A percentile compares a stretch with the other conserved stretches of the same genome.
Evolutionary conservation across 768 basidiomycete genomes (phyloP).

Genomic region (Neoboletus subvelutipes): DNA sequence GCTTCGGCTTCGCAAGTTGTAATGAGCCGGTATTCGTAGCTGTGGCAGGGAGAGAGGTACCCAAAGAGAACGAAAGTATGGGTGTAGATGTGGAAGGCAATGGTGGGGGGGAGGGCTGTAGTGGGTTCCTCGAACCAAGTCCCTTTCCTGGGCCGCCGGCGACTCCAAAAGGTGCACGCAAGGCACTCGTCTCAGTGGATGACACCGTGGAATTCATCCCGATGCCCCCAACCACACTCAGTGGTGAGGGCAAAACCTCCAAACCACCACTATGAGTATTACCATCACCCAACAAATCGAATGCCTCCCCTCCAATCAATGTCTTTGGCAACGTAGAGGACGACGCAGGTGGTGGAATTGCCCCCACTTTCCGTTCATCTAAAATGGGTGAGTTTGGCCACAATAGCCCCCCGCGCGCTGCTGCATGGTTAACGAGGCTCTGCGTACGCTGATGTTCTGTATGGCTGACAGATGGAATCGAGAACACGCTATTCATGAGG

Average conservation of each 20-base stretch:
- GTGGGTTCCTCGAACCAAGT: conserved; percentile 3
- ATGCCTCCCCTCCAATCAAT: background rate
- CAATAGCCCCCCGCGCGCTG: conserved; percentile 39
- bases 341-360: conserved; percentile 30
- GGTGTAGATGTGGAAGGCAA: conserved; percentile 17
- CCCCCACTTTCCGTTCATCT: conserved; percentile 24
- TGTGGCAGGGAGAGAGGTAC: conserved; percentile 6
- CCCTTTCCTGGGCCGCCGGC: conserved; percentile 1
- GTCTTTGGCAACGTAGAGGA: conserved; percentile 4
- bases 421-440: conserved; percentile 57
- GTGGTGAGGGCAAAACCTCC: background rate
- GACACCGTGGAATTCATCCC: background rate
- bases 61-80: conserved; percentile 16
- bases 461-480: conserved; percentile 30
- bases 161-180: conserved; percentile 3
- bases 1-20: conserved; percentile 20
- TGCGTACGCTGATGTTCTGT: conserved; percentile 57
- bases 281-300: conserved; percentile 21
- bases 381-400: conserved; percentile 37
- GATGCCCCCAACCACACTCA: background rate
- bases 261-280: conserved; percentile 1
- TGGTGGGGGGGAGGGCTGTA: conserved; percentile 21
- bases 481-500: conserved; percentile 13
- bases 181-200: background rate
- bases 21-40: conserved; percentile 8